phyloP scores from a whole-genome alignment of 305 asterid species.

The Fraxinus greggii region DNA sequence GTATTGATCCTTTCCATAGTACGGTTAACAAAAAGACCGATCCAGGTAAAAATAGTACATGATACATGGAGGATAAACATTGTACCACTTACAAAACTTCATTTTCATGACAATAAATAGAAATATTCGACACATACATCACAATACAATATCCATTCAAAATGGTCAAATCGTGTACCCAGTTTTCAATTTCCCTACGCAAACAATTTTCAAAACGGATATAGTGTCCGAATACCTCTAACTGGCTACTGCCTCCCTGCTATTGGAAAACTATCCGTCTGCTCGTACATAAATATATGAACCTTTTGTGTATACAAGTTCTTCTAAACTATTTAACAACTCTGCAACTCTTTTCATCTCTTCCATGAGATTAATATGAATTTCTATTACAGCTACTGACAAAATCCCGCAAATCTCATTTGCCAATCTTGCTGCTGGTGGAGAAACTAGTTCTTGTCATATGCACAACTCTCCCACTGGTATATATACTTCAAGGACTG shows the following conservation, averaged over 20 bases:
- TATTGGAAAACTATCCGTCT: not conserved
- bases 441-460: conserved; percentile 16
- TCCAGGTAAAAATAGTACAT: not conserved
- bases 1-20: not conserved
- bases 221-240: not conserved
- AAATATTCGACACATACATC: not conserved
- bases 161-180: not conserved
- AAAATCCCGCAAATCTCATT: conserved; percentile 14
- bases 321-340: not conserved
- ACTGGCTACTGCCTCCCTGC: conserved; percentile 10
- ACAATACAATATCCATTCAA: not conserved
- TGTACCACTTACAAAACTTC: not conserved
- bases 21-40: not conserved
- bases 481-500: not conserved
- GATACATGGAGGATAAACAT: not conserved
- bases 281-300: conserved; percentile 15
- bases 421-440: conserved; percentile 2
- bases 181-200: not conserved
- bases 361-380: not conserved
- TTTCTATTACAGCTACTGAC: conserved; percentile 9
- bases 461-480: conserved; percentile 14
- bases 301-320: conserved; percentile 24
- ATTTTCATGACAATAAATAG: not conserved
- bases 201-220: not conserved
- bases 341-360: not conserved